Evolutionary conservation across 2,329 filamentous ascomycete species (phyloP), one percentile per base, ranked within the genome.

Genomic region (Ceratocystis colombiana): DNA sequence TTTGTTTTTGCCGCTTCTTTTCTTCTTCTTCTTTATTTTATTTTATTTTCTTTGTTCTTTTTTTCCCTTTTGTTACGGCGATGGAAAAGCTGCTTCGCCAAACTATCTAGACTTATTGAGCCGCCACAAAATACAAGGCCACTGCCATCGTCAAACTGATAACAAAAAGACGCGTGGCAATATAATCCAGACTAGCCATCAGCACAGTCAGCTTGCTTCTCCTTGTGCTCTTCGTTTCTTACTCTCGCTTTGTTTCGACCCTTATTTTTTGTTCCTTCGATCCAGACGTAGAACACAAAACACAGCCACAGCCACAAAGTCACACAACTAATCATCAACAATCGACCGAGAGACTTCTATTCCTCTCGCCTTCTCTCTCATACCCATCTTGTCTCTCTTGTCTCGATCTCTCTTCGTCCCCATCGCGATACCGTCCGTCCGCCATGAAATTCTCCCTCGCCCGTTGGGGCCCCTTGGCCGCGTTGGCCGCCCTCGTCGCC

Each of bases 361-460:
- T 8, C 7, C 20, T 20, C 8, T 22, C 37, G 37, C 12, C 37
- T 41, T 41, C 10, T 15, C 37, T 41, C 37, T 12, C 37, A 41
- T 41, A 41, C 5, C 17, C 8, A 4, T 62, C 22, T 28, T 6
- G 6, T 20, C 41, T 46, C 22, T 62, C 46, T n/a, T 2, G 25
- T 25, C 41, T 63, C 22, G 25, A n/a, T 25, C 3, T 15, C 61
- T 17, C 59, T 20, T 15, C 8, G 41, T 62, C 25, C 12, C 17
- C 28, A n/a, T 48, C 61, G 20, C 3, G 37, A 41, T 22, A 22
- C 61, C 28, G 41, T 30, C 7, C 2, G 6, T n/a, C 55, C 55
- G 55, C 55, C 17, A 59, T 83, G 81, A 77, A 77, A 76, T 78
- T 77, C 71, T 75, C 77, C 67, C 72, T 76, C 20, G 44, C 50